Evolutionary conservation across 139 green algal species (phyloP).

Genomic region (Limnomonas spitsbergensis): DNA sequence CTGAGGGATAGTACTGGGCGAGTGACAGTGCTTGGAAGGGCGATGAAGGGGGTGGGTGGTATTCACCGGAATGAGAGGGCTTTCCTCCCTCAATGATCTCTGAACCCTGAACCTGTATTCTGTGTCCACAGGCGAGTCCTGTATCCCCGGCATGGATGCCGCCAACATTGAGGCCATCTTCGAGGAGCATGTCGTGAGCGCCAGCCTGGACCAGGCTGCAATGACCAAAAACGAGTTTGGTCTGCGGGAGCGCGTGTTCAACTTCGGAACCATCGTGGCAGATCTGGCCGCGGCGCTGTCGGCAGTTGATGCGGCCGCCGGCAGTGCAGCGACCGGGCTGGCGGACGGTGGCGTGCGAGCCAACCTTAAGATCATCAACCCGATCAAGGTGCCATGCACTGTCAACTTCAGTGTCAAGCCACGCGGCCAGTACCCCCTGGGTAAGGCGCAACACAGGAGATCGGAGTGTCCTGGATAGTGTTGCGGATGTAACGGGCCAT

Average conservation of each 20-base stretch:
- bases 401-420: conserved; percentile 71
- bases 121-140: conserved; percentile 55
- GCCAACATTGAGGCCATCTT: conserved; percentile 69
- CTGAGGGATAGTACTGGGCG: no score
- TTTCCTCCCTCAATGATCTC: no score
- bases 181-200: conserved; percentile 73
- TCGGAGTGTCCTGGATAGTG: no score
- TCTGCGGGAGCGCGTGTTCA: conserved; percentile 65
- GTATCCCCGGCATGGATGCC: conserved; percentile 70
- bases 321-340: not conserved
- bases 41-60: no score
- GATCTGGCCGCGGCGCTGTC: conserved; percentile 29
- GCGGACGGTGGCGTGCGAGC: conserved; percentile 46
- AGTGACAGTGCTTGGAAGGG: no score
- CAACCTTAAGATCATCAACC: conserved; percentile 78
- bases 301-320: not conserved
- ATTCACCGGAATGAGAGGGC: no score
- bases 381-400: conserved; percentile 73
- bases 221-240: conserved; percentile 56
- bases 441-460: no score
- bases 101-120: no score
- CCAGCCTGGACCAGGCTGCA: conserved; percentile 56
- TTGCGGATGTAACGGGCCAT: no score
- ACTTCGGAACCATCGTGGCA: conserved; percentile 70
- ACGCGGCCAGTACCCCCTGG: conserved; percentile 17